Evolutionary conservation across 768 basidiomycete genomes (phyloP).

Genomic region (Hypholoma sublateritium): DNA sequence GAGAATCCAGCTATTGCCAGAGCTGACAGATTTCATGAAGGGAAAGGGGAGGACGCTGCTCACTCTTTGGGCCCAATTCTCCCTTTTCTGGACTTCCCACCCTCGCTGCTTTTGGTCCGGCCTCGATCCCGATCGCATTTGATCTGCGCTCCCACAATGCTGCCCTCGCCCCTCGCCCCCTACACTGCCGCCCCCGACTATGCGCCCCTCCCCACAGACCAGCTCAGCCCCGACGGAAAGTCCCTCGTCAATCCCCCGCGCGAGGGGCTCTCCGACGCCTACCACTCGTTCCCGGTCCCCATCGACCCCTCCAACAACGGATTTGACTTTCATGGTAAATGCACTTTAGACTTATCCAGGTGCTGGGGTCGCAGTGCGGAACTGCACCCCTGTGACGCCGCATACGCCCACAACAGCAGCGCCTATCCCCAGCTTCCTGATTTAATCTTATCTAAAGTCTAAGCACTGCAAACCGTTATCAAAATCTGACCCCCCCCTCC

Average conservation of each 20-base stretch:
- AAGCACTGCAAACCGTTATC: too few species aligned
- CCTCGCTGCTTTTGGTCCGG: not conserved
- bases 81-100: not conserved
- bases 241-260: conserved; percentile 49
- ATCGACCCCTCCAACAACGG: conserved; percentile 54
- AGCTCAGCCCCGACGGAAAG: conserved; percentile 54
- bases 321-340: conserved; percentile 74
- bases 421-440: not conserved
- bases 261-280: conserved; percentile 43
- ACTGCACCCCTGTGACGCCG: not conserved
- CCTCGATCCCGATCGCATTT: not conserved
- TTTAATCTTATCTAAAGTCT: not conserved
- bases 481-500: not conserved
- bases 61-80: conserved; percentile 9
- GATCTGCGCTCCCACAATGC: not conserved
- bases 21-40: conserved; percentile 41
- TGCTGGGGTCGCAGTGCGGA: not conserved
- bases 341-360: not conserved
- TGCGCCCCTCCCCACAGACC: conserved; percentile 38
- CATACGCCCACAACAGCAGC: not conserved
- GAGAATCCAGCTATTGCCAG: conserved; percentile 37
- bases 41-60: conserved; percentile 1
- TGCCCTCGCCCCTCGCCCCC: conserved; percentile 5
- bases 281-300: conserved; percentile 54
- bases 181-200: not conserved